Percentiles rank a stretch among this genome's conserved stretches.
Evolutionary conservation across 2,329 filamentous ascomycete species (phyloP).

Genomic region (Alternaria alternata): DNA sequence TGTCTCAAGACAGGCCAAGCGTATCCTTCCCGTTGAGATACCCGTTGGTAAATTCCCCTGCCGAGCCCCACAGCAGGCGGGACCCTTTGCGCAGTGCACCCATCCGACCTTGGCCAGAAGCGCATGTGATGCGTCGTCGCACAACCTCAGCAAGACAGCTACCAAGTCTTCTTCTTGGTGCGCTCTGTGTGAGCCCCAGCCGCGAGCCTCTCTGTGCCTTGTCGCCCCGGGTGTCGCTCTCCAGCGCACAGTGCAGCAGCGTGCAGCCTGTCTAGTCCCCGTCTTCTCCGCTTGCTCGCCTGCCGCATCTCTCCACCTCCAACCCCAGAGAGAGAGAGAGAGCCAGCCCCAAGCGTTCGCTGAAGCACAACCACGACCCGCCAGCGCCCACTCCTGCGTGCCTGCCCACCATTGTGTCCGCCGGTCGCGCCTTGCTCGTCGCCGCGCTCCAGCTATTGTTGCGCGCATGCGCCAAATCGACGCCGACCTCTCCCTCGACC

Average conservation of each 20-base stretch:
- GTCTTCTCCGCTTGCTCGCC: slow-evolving; percentile 11
- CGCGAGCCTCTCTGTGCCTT: background rate
- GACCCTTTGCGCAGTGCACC: slow-evolving; percentile 11
- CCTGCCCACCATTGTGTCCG: background rate
- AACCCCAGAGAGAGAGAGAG: slow-evolving; percentile 9
- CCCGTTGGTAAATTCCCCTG: slow-evolving; percentile 4
- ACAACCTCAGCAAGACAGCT: slow-evolving; percentile 39
- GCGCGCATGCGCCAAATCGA: slow-evolving; percentile 42
- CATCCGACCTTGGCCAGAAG: slow-evolving; percentile 29
- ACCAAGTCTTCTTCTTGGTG: slow-evolving; percentile 36
- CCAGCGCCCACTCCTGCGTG: slow-evolving; percentile 17
- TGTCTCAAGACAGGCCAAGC: background rate
- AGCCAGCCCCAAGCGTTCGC: slow-evolving; percentile 10
- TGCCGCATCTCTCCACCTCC: slow-evolving; percentile 19
- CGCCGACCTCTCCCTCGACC: slow-evolving; percentile 21
- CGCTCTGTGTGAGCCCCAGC: slow-evolving; percentile 13
- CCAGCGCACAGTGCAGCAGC: background rate
- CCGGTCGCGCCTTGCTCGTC: slow-evolving; percentile 9
- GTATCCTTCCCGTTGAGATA: background rate
- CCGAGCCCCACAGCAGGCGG: slow-evolving; percentile 18
- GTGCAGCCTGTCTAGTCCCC: slow-evolving; percentile 8
- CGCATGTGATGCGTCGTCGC: slow-evolving; percentile 50
- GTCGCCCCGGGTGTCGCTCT: slow-evolving; percentile 2
- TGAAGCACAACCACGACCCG: background rate
- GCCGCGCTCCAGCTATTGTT: slow-evolving; percentile 17